A percentile compares a stretch with the other conserved stretches of the same genome.
Evolutionary conservation across 2,329 filamentous ascomycete genomes (phyloP).

Genomic region (Cladosporium halotolerans): DNA sequence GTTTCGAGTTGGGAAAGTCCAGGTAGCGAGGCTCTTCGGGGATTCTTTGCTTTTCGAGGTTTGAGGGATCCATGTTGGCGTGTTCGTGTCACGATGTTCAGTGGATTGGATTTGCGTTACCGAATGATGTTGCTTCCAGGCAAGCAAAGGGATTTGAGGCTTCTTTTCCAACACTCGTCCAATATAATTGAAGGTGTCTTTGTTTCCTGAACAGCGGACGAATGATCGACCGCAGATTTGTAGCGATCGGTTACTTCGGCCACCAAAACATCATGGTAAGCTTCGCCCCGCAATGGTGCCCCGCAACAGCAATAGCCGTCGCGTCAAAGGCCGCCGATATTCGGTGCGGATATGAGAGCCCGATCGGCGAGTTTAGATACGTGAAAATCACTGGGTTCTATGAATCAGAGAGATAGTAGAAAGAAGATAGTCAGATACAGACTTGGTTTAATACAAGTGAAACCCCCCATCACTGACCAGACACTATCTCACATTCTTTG

Average conservation of each 20-base stretch:
- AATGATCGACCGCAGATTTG: constrained; percentile 10
- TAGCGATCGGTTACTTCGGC: constrained; percentile 5
- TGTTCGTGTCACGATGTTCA: neutral
- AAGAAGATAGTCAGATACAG: too few species aligned
- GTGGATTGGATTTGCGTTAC: neutral
- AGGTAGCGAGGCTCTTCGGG: constrained; percentile 48
- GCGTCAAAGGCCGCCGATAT: constrained; percentile 7
- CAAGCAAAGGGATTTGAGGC: too few species aligned
- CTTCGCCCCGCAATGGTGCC: constrained; percentile 6
- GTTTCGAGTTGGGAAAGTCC: constrained; percentile 50
- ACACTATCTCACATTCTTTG: too few species aligned
- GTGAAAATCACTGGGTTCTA: too few species aligned
- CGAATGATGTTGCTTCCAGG: too few species aligned
- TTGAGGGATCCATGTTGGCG: constrained; percentile 31
- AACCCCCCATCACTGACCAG: too few species aligned
- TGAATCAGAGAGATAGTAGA: too few species aligned
- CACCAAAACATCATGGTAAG: constrained; percentile 1
- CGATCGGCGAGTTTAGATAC: neutral
- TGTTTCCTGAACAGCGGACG: neutral
- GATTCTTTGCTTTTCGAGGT: constrained; percentile 30
- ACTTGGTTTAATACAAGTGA: too few species aligned
- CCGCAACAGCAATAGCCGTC: constrained; percentile 6
- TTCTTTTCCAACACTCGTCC: too few species aligned
- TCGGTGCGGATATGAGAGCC: neutral
- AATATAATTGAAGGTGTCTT: neutral